These are phyloP conservation scores for Knufia fluminis DNA, from an alignment of 2,329 filamentous ascomycete species.

Conservation along the genomic window DNA sequence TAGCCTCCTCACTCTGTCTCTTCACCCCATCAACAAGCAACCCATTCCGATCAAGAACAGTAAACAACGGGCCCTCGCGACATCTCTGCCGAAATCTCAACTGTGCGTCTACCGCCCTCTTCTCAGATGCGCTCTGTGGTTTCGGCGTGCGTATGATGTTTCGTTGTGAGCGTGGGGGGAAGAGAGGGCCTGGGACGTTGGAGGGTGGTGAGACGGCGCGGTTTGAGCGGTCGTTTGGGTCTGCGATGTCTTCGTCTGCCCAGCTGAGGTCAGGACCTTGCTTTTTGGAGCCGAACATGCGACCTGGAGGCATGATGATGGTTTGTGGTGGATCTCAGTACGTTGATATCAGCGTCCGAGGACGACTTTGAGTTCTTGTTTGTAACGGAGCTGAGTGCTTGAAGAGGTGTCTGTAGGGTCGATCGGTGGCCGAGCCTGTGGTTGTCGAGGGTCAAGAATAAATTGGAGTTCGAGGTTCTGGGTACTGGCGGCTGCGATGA, in stretches of 20 bases:
- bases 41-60: constrained; percentile 3
- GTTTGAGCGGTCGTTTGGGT: constrained; percentile 1
- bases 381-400: neutral
- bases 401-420: too few relatives aligned
- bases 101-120: constrained; percentile 1
- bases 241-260: constrained; percentile 5
- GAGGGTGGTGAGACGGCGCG: constrained; percentile 3
- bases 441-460: too few relatives aligned
- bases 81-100: neutral
- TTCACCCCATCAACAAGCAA: constrained; percentile 5
- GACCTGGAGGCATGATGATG: neutral
- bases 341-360: too few relatives aligned
- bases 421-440: too few relatives aligned
- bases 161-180: neutral
- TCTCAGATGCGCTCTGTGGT: neutral
- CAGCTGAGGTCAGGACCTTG: constrained; percentile 8
- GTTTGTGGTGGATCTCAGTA: too few relatives aligned
- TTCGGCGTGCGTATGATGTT: constrained; percentile 7
- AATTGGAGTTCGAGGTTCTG: too few relatives aligned
- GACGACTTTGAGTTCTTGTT: too few relatives aligned
- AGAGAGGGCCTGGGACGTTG: constrained; percentile 7
- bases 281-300: neutral
- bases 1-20: neutral
- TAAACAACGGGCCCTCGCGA: constrained; percentile 4
- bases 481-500: too few relatives aligned